phyloP scores from a whole-genome alignment of 129 eudicot species.

The Mikania micrantha region DNA sequence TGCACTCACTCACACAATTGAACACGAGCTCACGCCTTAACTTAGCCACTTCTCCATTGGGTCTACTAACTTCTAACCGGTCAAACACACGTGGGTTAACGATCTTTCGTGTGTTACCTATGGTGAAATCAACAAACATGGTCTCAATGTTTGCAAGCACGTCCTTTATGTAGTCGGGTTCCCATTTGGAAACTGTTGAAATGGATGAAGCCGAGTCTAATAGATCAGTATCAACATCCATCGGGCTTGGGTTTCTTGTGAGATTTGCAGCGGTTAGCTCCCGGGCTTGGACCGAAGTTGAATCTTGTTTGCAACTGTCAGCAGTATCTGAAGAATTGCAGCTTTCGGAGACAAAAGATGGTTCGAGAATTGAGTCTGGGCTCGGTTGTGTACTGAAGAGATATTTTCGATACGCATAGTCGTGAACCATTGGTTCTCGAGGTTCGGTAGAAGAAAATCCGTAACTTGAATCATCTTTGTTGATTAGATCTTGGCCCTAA shows the following conservation, averaged over 20 bases:
- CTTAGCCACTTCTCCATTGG: slow-evolving; percentile 21
- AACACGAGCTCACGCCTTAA: slow-evolving; percentile 52
- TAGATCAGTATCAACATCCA: slow-evolving; percentile 52
- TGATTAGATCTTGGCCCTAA: slow-evolving; percentile 16
- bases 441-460: slow-evolving; percentile 23
- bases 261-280: slow-evolving; percentile 18
- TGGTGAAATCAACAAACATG: slow-evolving; percentile 58
- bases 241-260: slow-evolving; percentile 20
- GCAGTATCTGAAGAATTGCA: slow-evolving; percentile 61
- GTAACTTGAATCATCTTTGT: slow-evolving; percentile 22
- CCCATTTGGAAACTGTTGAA: slow-evolving; percentile 38
- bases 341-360: slow-evolving; percentile 58
- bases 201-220: slow-evolving; percentile 78
- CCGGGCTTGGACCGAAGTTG: slow-evolving; percentile 44
- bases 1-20: slow-evolving; percentile 68
- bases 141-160: slow-evolving; percentile 43
- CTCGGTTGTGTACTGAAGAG: slow-evolving; percentile 52
- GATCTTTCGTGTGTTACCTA: slow-evolving; percentile 50
- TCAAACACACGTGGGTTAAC: slow-evolving; percentile 62
- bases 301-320: slow-evolving; percentile 51
- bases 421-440: slow-evolving; percentile 21
- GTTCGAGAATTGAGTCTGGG: slow-evolving; percentile 75
- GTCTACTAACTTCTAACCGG: slow-evolving; percentile 41
- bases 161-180: slow-evolving; percentile 50
- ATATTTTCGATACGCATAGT: slow-evolving; percentile 29